phyloP scores from a whole-genome alignment of 805 yeast genomes.

The Suhomyces faveliae region DNA sequence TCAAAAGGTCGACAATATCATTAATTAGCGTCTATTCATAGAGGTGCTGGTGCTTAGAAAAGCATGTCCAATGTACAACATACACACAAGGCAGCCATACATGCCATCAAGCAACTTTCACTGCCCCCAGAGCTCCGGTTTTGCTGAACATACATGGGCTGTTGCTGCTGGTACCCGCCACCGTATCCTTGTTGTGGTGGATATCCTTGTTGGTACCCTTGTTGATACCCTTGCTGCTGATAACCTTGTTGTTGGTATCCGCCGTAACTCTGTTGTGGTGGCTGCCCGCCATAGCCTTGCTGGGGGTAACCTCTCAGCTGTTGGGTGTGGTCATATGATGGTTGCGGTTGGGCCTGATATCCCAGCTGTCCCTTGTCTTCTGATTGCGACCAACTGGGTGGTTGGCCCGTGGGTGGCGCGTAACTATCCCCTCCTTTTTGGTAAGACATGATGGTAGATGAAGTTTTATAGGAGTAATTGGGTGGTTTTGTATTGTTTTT shows the following conservation, averaged over 20 bases:
- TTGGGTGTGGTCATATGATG: slow-evolving; percentile 13
- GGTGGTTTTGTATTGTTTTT: not conserved
- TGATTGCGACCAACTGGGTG: slow-evolving; percentile 23
- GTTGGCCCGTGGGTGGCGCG: slow-evolving; percentile 29
- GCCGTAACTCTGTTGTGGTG: slow-evolving; percentile 14
- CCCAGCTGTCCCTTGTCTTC: slow-evolving; percentile 6
- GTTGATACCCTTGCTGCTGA: slow-evolving; percentile 15
- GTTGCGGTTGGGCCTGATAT: slow-evolving; percentile 13
- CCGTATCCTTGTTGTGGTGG: slow-evolving; percentile 23
- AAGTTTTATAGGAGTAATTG: not conserved
- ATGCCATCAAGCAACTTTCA: slow-evolving; percentile 36
- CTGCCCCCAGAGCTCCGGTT: slow-evolving; percentile 25
- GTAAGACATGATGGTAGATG: slow-evolving; percentile 2
- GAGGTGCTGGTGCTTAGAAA: slow-evolving; percentile 12
- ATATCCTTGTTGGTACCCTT: slow-evolving; percentile 26
- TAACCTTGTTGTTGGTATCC: slow-evolving; percentile 11
- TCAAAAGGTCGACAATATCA: slow-evolving; percentile 4
- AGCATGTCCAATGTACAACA: slow-evolving; percentile 35
- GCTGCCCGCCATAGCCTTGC: slow-evolving; percentile 9
- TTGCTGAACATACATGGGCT: slow-evolving; percentile 45
- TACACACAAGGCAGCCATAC: slow-evolving; percentile 41
- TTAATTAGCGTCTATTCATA: not conserved
- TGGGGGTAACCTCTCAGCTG: slow-evolving; percentile 22
- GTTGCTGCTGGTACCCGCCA: slow-evolving; percentile 31
- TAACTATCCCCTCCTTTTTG: slow-evolving; percentile 10